These are phyloP conservation scores for Cystobasidiaceae sp. DNA, from an alignment of 1,284 basidiomycete species.

Conservation along the genomic window DNA sequence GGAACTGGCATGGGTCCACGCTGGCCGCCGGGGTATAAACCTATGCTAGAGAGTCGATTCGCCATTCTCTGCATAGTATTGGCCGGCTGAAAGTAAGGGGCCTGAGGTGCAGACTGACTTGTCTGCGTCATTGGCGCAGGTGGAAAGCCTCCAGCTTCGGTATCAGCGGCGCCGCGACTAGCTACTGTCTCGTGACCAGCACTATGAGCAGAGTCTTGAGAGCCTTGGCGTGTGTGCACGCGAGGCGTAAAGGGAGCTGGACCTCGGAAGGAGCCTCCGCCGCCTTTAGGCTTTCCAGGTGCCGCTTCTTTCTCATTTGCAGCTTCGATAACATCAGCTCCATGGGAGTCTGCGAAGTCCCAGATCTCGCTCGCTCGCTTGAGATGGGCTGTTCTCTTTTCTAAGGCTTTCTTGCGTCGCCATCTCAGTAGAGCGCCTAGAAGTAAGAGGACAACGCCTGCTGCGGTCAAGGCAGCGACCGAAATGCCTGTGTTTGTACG, in stretches of 20 bases:
- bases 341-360: conserved; percentile 22
- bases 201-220: neutral
- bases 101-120: neutral
- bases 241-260: neutral
- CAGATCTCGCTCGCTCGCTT: conserved; percentile 5
- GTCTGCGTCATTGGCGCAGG: neutral
- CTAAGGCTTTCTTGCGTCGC: conserved; percentile 1
- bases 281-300: no score
- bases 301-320: conserved; percentile 12
- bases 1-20: neutral
- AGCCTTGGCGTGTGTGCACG: conserved; percentile 1
- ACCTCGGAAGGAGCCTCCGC: neutral
- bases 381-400: conserved; percentile 11
- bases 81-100: neutral
- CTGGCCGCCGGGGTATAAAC: neutral
- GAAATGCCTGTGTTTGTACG: conserved; percentile 4
- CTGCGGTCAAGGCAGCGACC: conserved; percentile 11
- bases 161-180: neutral
- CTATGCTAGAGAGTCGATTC: neutral
- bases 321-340: neutral
- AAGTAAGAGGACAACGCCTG: conserved; percentile 5
- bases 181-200: neutral
- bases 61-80: neutral
- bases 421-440: conserved; percentile 15
- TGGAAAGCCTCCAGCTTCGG: neutral